phyloP scores from a whole-genome alignment of 2,329 filamentous ascomycete species.

The Penicillium sp. region DNA sequence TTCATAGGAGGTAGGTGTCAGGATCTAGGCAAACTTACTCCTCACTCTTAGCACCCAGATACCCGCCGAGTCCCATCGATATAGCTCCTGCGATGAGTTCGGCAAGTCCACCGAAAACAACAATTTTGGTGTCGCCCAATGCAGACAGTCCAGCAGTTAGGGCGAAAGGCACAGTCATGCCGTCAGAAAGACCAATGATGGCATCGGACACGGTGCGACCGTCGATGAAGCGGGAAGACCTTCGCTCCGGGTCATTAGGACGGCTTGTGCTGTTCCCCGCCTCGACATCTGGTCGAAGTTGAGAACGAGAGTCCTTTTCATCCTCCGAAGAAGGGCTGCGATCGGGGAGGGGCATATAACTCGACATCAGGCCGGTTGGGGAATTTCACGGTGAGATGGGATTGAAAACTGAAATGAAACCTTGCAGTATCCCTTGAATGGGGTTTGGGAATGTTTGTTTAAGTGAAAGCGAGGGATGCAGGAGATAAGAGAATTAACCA shows the following conservation, averaged over 20 bases:
- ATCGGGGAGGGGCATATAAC: constrained; percentile 21
- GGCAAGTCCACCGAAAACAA: constrained; percentile 63
- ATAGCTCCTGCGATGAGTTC: constrained; percentile 69
- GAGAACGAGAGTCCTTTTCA: constrained; percentile 23
- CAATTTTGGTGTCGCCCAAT: constrained; percentile 56
- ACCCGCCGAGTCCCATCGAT: constrained; percentile 68
- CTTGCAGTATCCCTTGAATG: constrained; percentile 5
- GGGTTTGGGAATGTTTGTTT: constrained; percentile 5
- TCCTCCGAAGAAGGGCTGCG: constrained; percentile 17
- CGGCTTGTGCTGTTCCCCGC: constrained; percentile 5
- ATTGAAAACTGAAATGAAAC: not conserved
- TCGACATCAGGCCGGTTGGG: constrained; percentile 25
- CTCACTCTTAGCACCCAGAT: constrained; percentile 53
- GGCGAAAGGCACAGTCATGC: constrained; percentile 70
- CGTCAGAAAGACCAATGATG: constrained; percentile 69
- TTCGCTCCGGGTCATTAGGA: constrained; percentile 16
- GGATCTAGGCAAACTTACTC: constrained; percentile 21
- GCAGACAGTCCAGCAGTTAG: constrained; percentile 60
- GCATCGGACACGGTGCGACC: constrained; percentile 45
- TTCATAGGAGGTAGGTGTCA: too few species aligned
- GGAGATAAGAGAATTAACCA: not conserved
- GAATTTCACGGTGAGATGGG: constrained; percentile 22
- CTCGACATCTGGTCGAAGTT: constrained; percentile 15
- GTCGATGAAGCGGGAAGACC: constrained; percentile 26
- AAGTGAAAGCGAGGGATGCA: not conserved